Evolutionary conservation across 441 rosid genomes (phyloP).

Genomic region (Dalechampia spathulata): DNA sequence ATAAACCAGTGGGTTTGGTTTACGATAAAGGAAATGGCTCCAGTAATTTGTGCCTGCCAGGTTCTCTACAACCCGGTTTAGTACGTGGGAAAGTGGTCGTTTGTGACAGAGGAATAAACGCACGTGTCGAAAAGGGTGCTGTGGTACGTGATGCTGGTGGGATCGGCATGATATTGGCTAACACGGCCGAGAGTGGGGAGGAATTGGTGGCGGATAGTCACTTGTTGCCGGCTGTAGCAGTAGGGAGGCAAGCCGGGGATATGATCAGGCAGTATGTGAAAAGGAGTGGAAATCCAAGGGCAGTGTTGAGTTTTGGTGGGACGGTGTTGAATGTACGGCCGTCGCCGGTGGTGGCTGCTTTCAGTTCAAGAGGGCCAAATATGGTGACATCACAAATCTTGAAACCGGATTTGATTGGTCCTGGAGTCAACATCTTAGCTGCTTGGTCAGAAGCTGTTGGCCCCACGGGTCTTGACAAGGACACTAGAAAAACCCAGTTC

Average conservation of each 20-base stretch:
- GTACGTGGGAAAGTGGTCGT: slow-evolving; percentile 74
- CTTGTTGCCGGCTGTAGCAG: slow-evolving; percentile 62
- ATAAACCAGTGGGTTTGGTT: slow-evolving; percentile 40
- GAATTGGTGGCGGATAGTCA: slow-evolving; percentile 92
- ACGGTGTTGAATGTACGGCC: slow-evolving; percentile 60
- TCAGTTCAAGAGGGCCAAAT: slow-evolving; percentile 87
- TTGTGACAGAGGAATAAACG: slow-evolving; percentile 76
- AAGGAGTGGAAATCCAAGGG: slow-evolving; percentile 37
- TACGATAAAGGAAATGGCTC: slow-evolving; percentile 43
- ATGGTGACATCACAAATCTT: slow-evolving; percentile 68
- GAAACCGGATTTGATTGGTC: slow-evolving; percentile 93
- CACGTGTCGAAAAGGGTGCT: slow-evolving; percentile 80
- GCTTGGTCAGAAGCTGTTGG: slow-evolving; percentile 73
- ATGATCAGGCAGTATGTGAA: slow-evolving; percentile 44
- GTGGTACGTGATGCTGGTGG: slow-evolving; percentile 91
- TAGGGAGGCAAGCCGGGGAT: slow-evolving; percentile 70
- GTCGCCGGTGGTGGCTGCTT: slow-evolving; percentile 91
- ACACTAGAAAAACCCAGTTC: slow-evolving; percentile 52
- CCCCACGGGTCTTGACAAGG: slow-evolving; percentile 66
- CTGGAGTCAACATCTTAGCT: slow-evolving; percentile 85
- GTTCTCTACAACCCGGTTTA: slow-evolving; percentile 49
- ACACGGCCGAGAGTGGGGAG: slow-evolving; percentile 63
- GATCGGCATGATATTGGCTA: slow-evolving; percentile 76
- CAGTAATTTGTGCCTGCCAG: slow-evolving; percentile 57
- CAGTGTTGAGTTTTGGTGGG: slow-evolving; percentile 54